Base-by-base conservation (phyloP, 2,329 filamentous ascomycete genomes). In the Penicillium italicum region DNA sequence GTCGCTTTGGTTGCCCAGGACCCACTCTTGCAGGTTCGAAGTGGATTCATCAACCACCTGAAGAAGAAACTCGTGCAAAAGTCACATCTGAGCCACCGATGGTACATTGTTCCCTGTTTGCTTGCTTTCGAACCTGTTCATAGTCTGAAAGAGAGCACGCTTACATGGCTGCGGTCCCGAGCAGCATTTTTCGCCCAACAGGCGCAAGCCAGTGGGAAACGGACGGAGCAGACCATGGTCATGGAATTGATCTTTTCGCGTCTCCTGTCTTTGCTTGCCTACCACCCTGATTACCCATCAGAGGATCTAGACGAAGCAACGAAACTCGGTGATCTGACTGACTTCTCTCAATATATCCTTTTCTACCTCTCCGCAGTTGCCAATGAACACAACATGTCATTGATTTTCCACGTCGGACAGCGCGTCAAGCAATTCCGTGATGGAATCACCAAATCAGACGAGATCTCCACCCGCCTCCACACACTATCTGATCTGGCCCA, bases 391-490 rank as follows among this genome's bases (percentile, higher is more conserved):
- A 99, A 97, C 65, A 80, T 97, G 16, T 88, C 89, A 0, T 79
- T 96, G 58, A 91, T 99, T 38, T 94, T 89, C 77, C 91, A 94
- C 72, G 89, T 97, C 59, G 91, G 91, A 12, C 92, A 97, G 74
- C 86, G 91, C 10, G 87, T 96, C 52, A 99, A 99, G 79, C 89
- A 93, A 72, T 89, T 92, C 10, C 82, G 85, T 40, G 94, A 99
- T 71, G 89, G 84, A 12, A 85, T 97, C 57, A 81, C 83, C 24
- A 82, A 73, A 43, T 71, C 85, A 0, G 72, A 76, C 28, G 66
- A 71, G 22, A 72, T 77, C 10, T 75, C 70, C n/a, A 70, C 69
- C 28, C 71, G 75, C 59, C 80, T 99, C 0, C 96, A 97, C 70
- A 85, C 92, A 6, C 76, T 99, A 36, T 92, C 90, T 49, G 94